Evolutionary conservation across 306 rosid genomes (phyloP), one percentile per base, ranked within the genome.

Genomic region (Benincasa hispida): DNA sequence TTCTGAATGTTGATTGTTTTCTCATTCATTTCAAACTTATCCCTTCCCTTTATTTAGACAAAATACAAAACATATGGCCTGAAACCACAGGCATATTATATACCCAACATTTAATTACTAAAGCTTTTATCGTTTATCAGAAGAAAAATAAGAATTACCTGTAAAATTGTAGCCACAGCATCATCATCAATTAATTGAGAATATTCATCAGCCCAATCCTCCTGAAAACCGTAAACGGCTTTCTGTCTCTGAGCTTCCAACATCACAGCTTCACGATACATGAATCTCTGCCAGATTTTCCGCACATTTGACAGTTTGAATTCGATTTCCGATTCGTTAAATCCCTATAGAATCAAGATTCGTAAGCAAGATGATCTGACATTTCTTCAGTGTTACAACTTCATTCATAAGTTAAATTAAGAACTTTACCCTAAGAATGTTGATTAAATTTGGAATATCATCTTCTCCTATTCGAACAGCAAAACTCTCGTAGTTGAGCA

Each of bases 191-290:
- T 50, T 68, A 90, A 48, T 77, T 88, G 86, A 4, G 81, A 78
- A 80, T 85, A 83, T 48, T 85, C 90, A 80, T 79, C 79, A 15
- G 93, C 96, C 99, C 97, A 92, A 77, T 92, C 91, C 79, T 48
- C 85, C 66, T 79, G 80, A 56, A 13, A 87, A 60, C 93, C 91
- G 79, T 75, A 67, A 62, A 56, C 59, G 37, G 80, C 5, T 50
- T 84, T 92, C 79, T 90, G 97, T 89, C 97, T 92, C 78, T 85
- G 90, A 50, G 97, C 99, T 87, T 94, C 99, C 21, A 94, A 93
- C 88, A 92, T 77, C 68, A 92, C 18, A 78, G 97, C 83, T 79
- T 89, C 93, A 41, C 93, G 92, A 62, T 93, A 89, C 81, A 89
- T 19, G 81, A 93, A 91, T 82, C 98, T 87, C 79, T 88, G 96